Evolutionary conservation across 2,329 filamentous ascomycete genomes (phyloP), one percentile per base, ranked within the genome.

Genomic region (Didymosphaeria variabile): DNA sequence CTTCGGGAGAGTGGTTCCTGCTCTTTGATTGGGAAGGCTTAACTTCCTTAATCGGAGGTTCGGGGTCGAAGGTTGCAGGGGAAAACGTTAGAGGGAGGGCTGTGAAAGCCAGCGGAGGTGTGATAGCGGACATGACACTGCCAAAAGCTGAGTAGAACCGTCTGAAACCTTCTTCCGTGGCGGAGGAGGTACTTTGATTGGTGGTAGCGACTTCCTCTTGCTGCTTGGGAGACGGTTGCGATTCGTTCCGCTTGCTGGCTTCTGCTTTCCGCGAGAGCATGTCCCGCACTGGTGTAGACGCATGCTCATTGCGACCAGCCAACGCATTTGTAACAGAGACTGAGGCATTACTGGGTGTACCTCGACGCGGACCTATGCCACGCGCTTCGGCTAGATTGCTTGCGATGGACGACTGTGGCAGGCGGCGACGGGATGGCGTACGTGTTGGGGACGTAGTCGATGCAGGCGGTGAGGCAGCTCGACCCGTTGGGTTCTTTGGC

Each of bases 81-180:
- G 72, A 57, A 5, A 74, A 72, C 44, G 70, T 79, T 3, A 99
- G 84, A 0, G 95, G 95, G 9, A 99, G 86, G 0, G 94, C 94
- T 5, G 95, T 93, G 80, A 97, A 99, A 3, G 94, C 94, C 32
- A 99, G 83, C 1, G 94, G 94, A 0, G 94, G 93, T 0, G 94
- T 96, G 13, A 98, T 87, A 69, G 90, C 91, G 63, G 93, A 95
- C 73, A 98, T 92, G 51, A 97, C 87, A 57, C 87, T 92, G 58
- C 94, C 93, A 72, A 97, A 97, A 1, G 93, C 93, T 60, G 87
- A 94, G 79, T 98, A 99, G 80, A 98, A 99, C 57, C 89, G 88
- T 7, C 92, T 88, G 74, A 97, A 99, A 6, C 92, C 90, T 59
- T 94, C 93, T 34, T 97, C 92, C 1, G 79, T 66, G 0, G 72